Evolutionary conservation across 176 grass and related monocot species (phyloP).

Genomic region (Rhynchospora pubera): DNA sequence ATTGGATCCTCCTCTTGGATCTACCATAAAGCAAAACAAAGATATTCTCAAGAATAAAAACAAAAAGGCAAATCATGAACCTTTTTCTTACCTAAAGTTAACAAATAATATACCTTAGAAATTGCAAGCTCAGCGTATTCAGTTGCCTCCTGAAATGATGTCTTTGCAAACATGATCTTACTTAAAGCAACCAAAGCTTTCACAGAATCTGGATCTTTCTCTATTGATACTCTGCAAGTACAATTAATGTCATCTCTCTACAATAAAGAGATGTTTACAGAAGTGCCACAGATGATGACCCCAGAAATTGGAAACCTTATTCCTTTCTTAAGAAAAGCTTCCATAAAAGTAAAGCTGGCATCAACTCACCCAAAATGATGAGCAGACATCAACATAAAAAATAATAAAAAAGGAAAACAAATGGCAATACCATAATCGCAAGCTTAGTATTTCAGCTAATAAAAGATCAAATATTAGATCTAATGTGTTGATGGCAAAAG

Average conservation of each 20-base stretch:
- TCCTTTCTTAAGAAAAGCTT: conserved; percentile 12
- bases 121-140: conserved; percentile 73
- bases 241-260: conserved; percentile 17
- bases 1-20: conserved; percentile 69
- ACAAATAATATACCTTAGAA: conserved; percentile 40
- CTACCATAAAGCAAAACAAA: conserved; percentile 30
- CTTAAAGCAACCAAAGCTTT: conserved; percentile 57
- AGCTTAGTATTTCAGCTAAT: neutral
- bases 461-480: neutral
- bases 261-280: conserved; percentile 17
- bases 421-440: neutral
- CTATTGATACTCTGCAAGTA: conserved; percentile 50
- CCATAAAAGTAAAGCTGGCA: neutral
- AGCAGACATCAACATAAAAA: neutral
- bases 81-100: neutral
- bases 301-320: conserved; percentile 38
- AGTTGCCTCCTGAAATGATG: conserved; percentile 53
- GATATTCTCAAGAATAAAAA: neutral
- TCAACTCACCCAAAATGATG: neutral
- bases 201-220: conserved; percentile 61
- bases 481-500: neutral
- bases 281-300: conserved; percentile 38
- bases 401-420: neutral
- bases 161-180: conserved; percentile 44
- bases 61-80: conserved; percentile 12